Conservation (phyloP, 768 basidiomycete species). For the Rhizopogon salebrosus region DNA sequence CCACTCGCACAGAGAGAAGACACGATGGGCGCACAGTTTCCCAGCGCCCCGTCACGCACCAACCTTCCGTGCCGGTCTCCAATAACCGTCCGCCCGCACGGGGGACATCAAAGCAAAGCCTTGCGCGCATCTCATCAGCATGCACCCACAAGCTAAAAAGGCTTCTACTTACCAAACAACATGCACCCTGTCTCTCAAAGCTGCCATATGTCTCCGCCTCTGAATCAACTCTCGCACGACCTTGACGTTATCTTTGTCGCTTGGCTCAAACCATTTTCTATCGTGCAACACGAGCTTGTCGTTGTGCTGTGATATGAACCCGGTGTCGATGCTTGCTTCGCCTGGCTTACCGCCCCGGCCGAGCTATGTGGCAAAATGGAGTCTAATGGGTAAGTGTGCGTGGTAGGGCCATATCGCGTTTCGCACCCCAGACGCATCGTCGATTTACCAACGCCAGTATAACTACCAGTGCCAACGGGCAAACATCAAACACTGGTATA, state of each 20-base stretch:
- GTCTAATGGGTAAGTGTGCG: not conserved
- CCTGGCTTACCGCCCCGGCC: not conserved
- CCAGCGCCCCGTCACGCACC: not conserved
- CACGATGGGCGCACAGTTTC: not conserved
- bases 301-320: constrained; percentile 4
- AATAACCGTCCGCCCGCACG: not conserved
- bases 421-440: not conserved
- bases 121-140: not conserved
- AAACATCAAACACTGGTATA: not conserved
- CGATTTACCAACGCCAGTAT: constrained; percentile 10
- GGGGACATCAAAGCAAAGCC: not conserved
- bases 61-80: not conserved
- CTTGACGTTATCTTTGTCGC: constrained; percentile 3
- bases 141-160: too few relatives aligned
- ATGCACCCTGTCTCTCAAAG: constrained; percentile 5
- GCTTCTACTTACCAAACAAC: constrained; percentile 11
- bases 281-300: constrained; percentile 9
- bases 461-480: not conserved
- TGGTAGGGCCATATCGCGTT: not conserved
- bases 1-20: not conserved
- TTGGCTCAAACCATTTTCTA: constrained; percentile 12
- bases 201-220: not conserved
- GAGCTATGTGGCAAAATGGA: too few relatives aligned
- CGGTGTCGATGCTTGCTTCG: constrained; percentile 7
- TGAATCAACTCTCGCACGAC: constrained; percentile 8